These are phyloP conservation scores for Asterionellopsis glacialis DNA, from an alignment of 108 stramenopile species.

Conservation along the genomic window DNA sequence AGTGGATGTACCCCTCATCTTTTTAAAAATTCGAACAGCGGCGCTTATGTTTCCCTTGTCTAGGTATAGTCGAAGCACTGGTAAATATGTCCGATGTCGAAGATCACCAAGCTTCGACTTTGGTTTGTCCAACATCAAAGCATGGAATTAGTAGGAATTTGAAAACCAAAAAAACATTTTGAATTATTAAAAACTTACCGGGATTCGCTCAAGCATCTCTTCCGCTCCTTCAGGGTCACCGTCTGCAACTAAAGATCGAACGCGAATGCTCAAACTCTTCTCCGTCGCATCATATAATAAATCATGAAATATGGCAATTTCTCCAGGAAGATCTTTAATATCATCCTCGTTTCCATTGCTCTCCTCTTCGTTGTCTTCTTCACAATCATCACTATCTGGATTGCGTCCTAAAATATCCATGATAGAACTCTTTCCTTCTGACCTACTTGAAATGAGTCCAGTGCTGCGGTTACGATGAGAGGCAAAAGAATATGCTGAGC, in stretches of 20 bases:
- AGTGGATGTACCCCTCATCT: constrained; percentile 42
- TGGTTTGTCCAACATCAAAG: neutral
- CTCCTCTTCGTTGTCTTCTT: neutral
- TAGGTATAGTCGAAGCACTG: constrained; percentile 58
- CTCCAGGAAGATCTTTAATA: constrained; percentile 22
- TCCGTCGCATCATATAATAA: constrained; percentile 68
- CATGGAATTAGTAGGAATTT: neutral
- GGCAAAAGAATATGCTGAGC: neutral
- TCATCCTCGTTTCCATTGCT: neutral
- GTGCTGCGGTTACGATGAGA: constrained; percentile 11
- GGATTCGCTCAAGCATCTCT: constrained; percentile 42
- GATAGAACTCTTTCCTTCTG: constrained; percentile 12
- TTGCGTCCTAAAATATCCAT: neutral
- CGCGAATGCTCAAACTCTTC: constrained; percentile 61
- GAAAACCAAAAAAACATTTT: too few species aligned
- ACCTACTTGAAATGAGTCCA: constrained; percentile 2
- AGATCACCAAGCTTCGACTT: constrained; percentile 33
- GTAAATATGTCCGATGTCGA: constrained; percentile 72
- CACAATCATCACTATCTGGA: neutral
- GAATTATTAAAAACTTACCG: constrained; percentile 24
- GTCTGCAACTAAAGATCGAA: constrained; percentile 51
- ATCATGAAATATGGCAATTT: constrained; percentile 79
- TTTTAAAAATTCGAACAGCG: constrained; percentile 53
- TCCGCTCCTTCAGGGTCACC: constrained; percentile 71
- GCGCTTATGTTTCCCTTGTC: constrained; percentile 47